These are phyloP conservation scores for Melanogaster broomeanus DNA, from an alignment of 768 basidiomycete genomes.

Conservation along the genomic window DNA sequence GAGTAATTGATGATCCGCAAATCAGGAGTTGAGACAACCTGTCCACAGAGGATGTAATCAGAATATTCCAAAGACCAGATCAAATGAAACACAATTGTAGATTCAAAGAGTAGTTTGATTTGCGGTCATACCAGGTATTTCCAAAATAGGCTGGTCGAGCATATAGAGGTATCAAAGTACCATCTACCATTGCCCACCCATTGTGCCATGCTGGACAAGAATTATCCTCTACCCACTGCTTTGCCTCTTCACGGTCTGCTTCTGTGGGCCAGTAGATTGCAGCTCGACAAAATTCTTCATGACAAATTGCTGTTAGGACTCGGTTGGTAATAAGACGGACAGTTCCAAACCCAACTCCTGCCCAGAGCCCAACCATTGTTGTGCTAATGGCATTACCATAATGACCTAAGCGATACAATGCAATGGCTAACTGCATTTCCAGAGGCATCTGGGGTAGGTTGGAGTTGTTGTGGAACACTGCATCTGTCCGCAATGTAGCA, in stretches of 20 bases:
- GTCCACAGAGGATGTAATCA: too few relatives aligned
- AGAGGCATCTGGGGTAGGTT: not conserved
- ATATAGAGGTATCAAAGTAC: constrained; percentile 36
- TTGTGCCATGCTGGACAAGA: constrained; percentile 37
- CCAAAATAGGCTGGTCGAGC: constrained; percentile 33
- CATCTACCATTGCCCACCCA: constrained; percentile 41
- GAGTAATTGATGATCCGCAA: constrained; percentile 31
- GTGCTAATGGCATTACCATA: too few relatives aligned
- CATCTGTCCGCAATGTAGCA: not conserved
- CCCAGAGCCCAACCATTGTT: constrained; percentile 2
- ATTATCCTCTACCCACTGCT: constrained; percentile 37
- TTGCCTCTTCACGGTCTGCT: constrained; percentile 35
- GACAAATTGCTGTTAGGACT: not conserved
- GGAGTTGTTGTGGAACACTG: not conserved
- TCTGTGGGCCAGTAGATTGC: not conserved
- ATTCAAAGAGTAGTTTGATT: constrained; percentile 5
- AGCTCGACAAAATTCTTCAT: not conserved
- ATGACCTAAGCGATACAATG: not conserved
- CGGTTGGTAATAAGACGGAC: not conserved
- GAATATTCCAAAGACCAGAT: not conserved
- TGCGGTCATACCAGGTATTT: constrained; percentile 38
- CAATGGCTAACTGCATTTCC: not conserved
- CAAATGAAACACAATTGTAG: constrained; percentile 1
- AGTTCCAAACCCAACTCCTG: constrained; percentile 2
- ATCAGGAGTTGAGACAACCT: constrained; percentile 18